Conservation (phyloP, 768 basidiomycete genomes). For the Auricularia auricula-judae region DNA sequence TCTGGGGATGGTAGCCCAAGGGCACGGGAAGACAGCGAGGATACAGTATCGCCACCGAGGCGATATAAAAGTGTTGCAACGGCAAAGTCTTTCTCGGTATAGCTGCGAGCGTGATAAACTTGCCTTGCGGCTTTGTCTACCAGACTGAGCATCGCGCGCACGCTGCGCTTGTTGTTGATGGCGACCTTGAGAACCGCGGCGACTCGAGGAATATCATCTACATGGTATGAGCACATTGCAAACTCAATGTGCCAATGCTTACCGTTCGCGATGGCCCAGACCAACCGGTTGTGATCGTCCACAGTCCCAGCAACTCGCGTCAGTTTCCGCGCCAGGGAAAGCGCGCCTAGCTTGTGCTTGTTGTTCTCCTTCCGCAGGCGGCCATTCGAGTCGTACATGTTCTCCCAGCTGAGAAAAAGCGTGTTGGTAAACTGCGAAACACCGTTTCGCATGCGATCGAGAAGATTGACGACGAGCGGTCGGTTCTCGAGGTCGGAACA, state of each 20-base stretch:
- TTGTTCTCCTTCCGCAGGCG: conserved; percentile 1
- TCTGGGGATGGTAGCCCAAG: background rate
- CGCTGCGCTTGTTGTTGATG: conserved; percentile 9
- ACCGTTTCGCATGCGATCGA: conserved; percentile 11
- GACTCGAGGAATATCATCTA: conserved; percentile 12
- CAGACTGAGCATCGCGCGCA: conserved; percentile 11
- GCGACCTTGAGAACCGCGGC: conserved; percentile 10
- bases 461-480: conserved; percentile 8
- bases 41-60: conserved; percentile 14
- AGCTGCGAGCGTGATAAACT: conserved; percentile 12
- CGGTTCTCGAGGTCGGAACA: conserved; percentile 1
- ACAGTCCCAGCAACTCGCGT: conserved; percentile 4
- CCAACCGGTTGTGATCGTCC: conserved; percentile 12
- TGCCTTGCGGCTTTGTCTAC: conserved; percentile 9
- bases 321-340: conserved; percentile 10
- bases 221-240: no score
- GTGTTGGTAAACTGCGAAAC: conserved; percentile 6
- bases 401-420: conserved; percentile 6
- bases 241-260: no score
- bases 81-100: conserved; percentile 13
- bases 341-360: conserved; percentile 5
- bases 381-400: background rate
- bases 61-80: conserved; percentile 10
- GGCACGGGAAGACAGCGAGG: conserved; percentile 9
- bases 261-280: conserved; percentile 13